Conservation (phyloP, 129 eudicot genomes). For the Sambucus nigra region DNA sequence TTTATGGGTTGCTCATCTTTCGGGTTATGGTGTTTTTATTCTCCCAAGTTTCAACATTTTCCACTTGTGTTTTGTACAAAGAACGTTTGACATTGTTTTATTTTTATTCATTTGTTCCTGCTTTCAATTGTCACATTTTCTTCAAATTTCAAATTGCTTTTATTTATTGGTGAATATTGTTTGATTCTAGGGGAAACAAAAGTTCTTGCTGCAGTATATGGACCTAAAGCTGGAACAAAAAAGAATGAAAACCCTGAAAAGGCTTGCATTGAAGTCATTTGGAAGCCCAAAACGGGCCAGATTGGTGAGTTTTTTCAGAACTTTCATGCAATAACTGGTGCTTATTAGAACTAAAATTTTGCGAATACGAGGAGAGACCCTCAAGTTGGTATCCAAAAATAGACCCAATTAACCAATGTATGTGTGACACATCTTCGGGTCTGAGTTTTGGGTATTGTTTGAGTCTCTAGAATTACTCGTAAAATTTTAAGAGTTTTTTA, state of each 20-base stretch:
- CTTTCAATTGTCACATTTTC: background rate
- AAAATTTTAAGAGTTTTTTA: too few relatives aligned
- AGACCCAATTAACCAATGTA: too few relatives aligned
- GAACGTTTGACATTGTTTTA: background rate
- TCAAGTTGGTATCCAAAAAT: too few relatives aligned
- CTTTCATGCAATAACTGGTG: background rate
- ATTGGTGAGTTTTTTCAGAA: slow-evolving; percentile 39
- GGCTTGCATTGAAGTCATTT: slow-evolving; percentile 76
- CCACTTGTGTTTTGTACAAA: too few relatives aligned
- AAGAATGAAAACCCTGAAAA: slow-evolving; percentile 93
- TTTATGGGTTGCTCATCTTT: background rate
- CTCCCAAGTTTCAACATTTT: background rate
- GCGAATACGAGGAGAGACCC: too few relatives aligned
- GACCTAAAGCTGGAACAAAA: slow-evolving; percentile 87
- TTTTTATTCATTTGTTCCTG: background rate
- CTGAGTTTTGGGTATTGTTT: too few relatives aligned
- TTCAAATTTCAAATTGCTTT: background rate
- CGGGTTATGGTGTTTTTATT: background rate
- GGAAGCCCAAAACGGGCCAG: slow-evolving; percentile 92
- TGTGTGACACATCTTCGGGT: too few relatives aligned
- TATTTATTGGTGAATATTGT: background rate
- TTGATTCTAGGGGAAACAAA: slow-evolving; percentile 55
- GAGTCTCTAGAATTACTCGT: too few relatives aligned
- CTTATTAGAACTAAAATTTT: too few relatives aligned
- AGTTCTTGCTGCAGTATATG: slow-evolving; percentile 89